Conservation (phyloP, 225 moss, liverwort and hornwort genomes). For the Takakia lepidozioides region DNA sequence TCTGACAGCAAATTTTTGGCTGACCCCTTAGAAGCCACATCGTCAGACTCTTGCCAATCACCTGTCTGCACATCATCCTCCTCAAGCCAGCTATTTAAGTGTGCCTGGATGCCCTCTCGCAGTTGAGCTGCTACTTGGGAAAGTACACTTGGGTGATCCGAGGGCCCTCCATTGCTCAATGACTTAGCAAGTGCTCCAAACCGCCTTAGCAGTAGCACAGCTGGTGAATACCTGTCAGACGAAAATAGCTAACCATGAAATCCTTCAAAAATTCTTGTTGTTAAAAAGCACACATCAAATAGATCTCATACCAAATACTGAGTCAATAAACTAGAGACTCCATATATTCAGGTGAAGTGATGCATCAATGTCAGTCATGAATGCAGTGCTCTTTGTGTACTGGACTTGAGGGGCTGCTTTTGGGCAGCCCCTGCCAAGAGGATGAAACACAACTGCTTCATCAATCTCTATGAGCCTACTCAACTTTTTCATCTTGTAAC, state of each 20-base stretch:
- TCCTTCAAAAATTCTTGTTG: too few relatives aligned
- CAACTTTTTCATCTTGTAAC: too few relatives aligned
- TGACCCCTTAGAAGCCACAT: slow-evolving; percentile 6
- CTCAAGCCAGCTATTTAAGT: slow-evolving; percentile 34
- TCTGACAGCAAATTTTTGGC: not conserved
- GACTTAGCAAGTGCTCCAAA: slow-evolving; percentile 82
- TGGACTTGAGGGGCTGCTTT: not conserved
- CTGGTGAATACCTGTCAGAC: slow-evolving; percentile 71
- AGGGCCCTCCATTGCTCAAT: slow-evolving; percentile 57
- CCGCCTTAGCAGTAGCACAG: slow-evolving; percentile 67
- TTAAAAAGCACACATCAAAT: too few relatives aligned
- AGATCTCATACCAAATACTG: too few relatives aligned
- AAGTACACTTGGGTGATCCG: slow-evolving; percentile 53
- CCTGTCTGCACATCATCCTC: slow-evolving; percentile 16
- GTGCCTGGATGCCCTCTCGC: slow-evolving; percentile 67
- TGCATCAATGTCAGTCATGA: too few relatives aligned
- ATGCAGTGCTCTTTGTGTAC: not conserved
- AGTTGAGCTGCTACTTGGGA: slow-evolving; percentile 68
- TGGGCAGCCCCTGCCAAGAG: too few relatives aligned
- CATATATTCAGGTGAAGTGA: too few relatives aligned
- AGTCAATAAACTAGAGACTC: too few relatives aligned
- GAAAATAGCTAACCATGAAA: slow-evolving; percentile 2
- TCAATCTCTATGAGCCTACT: too few relatives aligned
- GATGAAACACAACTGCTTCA: too few relatives aligned
- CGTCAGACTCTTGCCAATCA: slow-evolving; percentile 19